These are phyloP conservation scores for Leccinum pachyderme DNA, from an alignment of 1,284 basidiomycete species.

Conservation along the genomic window DNA sequence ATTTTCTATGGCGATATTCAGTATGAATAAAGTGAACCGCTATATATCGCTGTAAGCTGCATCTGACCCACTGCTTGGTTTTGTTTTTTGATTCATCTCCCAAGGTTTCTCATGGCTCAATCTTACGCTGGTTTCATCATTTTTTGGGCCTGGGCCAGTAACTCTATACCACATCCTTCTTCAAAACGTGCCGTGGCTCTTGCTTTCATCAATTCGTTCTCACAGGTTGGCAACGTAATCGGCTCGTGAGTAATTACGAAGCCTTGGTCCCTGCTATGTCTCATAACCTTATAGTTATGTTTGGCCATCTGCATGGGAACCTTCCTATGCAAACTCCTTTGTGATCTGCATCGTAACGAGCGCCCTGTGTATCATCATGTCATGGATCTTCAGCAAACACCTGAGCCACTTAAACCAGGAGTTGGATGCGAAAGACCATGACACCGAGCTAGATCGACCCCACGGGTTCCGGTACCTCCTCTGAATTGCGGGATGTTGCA, in stretches of 20 bases:
- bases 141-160: constrained; percentile 71
- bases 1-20: constrained; percentile 70
- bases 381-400: constrained; percentile 51
- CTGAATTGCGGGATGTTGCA: constrained; percentile 2
- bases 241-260: constrained; percentile 58
- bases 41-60: constrained; percentile 66
- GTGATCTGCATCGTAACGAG: constrained; percentile 53
- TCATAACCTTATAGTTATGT: constrained; percentile 38
- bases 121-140: constrained; percentile 70
- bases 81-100: neutral
- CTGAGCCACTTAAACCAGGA: constrained; percentile 46
- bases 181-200: constrained; percentile 77
- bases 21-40: constrained; percentile 63
- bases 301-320: constrained; percentile 41
- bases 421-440: constrained; percentile 45
- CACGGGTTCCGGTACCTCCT: constrained; percentile 53
- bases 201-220: constrained; percentile 71
- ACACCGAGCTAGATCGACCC: constrained; percentile 38
- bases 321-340: constrained; percentile 37
- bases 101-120: constrained; percentile 74
- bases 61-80: neutral
- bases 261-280: constrained; percentile 7
- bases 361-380: constrained; percentile 50
- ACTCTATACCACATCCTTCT: constrained; percentile 63
- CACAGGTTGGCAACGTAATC: constrained; percentile 71